A percentile compares a stretch with the other conserved stretches of the same genome.
phyloP scores from a whole-genome alignment of 2,329 filamentous ascomycete genomes.

The Rutstroemia sp. region DNA sequence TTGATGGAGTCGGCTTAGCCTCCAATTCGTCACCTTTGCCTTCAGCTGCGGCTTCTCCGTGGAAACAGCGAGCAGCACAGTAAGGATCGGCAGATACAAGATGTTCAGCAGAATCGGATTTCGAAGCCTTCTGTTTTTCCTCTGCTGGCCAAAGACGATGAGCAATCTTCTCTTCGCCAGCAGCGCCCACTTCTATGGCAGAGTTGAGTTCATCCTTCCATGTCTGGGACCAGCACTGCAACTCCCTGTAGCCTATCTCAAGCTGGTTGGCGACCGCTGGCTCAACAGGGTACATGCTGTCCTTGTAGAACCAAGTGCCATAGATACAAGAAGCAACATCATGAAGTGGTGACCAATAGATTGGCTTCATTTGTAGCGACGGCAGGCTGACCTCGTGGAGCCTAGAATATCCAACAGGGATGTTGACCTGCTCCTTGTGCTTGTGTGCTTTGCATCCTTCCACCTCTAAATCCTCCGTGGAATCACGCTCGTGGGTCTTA shows the following conservation, averaged over 20 bases:
- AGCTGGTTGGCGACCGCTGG: slow-evolving; percentile 82
- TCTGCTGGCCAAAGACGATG: slow-evolving; percentile 69
- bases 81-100: slow-evolving; percentile 40
- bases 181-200: slow-evolving; percentile 80
- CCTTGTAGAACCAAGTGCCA: slow-evolving; percentile 96
- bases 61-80: slow-evolving; percentile 53
- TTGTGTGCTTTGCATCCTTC: slow-evolving; percentile 26
- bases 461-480: slow-evolving; percentile 15
- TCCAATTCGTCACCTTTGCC: slow-evolving; percentile 33
- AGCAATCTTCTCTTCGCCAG: slow-evolving; percentile 85
- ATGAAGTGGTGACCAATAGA: slow-evolving; percentile 94
- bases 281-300: slow-evolving; percentile 87
- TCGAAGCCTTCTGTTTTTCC: slow-evolving; percentile 28
- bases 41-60: slow-evolving; percentile 51
- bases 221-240: slow-evolving; percentile 83
- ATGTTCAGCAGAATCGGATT: slow-evolving; percentile 17
- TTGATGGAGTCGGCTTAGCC: slow-evolving; percentile 12
- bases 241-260: slow-evolving; percentile 80
- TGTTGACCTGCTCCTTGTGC: slow-evolving; percentile 36
- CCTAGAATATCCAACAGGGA: slow-evolving; percentile 84
- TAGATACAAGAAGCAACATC: slow-evolving; percentile 76
- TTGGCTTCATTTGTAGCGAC: slow-evolving; percentile 81
- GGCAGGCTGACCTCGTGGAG: slow-evolving; percentile 84
- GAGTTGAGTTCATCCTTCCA: slow-evolving; percentile 89
- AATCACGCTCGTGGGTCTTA: slow-evolving; percentile 13